Percentiles rank a stretch among this genome's conserved stretches.
Conservation (phyloP, 768 basidiomycete species). For the Phylloporus scabripes region DNA sequence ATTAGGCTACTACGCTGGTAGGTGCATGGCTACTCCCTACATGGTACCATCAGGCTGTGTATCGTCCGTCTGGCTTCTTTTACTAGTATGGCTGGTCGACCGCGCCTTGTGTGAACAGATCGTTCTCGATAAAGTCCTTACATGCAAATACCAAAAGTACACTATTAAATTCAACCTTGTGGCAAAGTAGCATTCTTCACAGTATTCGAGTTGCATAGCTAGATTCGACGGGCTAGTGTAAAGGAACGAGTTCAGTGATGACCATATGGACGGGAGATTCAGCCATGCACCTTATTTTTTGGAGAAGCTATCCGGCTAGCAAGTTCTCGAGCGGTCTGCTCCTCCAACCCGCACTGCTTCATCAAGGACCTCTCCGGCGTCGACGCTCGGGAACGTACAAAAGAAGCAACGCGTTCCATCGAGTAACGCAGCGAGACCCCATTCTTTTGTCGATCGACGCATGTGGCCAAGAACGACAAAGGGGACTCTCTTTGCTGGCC, state of each 20-base stretch:
- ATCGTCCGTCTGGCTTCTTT: background rate
- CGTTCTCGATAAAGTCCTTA: too few relatives aligned
- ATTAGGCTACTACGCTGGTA: background rate
- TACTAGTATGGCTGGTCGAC: background rate
- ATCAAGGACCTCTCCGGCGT: conserved; percentile 12
- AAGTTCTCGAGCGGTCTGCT: conserved; percentile 17
- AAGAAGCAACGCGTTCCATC: conserved; percentile 4
- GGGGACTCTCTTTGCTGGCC: conserved; percentile 23
- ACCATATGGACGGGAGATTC: background rate
- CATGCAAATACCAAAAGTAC: too few relatives aligned
- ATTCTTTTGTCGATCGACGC: conserved; percentile 10
- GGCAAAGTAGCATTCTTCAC: background rate
- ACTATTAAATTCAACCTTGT: too few relatives aligned
- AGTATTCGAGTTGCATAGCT: background rate
- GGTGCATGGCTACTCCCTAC: background rate
- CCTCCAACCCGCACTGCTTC: conserved; percentile 19
- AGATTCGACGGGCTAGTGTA: background rate
- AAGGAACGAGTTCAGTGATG: background rate
- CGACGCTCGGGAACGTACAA: conserved; percentile 9
- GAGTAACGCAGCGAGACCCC: conserved; percentile 8
- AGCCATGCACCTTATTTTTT: background rate
- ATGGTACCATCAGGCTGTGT: background rate
- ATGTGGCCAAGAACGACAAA: conserved; percentile 13
- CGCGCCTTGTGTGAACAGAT: too few relatives aligned
- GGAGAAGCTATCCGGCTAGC: conserved; percentile 7